Conservation (phyloP, 768 basidiomycete species). For the Phallus indusiatus region DNA sequence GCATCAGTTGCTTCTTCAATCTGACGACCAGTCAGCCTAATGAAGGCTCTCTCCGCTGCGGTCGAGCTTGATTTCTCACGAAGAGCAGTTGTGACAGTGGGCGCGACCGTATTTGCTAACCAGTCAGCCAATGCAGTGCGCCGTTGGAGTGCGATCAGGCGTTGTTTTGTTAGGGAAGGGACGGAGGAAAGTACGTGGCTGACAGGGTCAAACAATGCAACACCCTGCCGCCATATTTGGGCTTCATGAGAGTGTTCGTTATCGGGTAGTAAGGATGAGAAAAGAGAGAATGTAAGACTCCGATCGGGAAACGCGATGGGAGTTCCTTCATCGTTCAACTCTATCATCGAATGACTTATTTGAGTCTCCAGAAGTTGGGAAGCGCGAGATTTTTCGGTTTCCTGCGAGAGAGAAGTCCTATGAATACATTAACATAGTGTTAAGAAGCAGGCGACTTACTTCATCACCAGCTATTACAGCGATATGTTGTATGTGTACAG, state of each 20-base stretch:
- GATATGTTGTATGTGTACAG: constrained; percentile 19
- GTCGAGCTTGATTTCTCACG: constrained; percentile 35
- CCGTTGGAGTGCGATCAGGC: constrained; percentile 54
- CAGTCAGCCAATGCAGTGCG: constrained; percentile 76
- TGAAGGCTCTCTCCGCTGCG: constrained; percentile 52
- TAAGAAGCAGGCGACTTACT: constrained; percentile 9
- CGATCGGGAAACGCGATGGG: constrained; percentile 60
- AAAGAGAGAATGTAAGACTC: constrained; percentile 68
- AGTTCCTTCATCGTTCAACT: constrained; percentile 56
- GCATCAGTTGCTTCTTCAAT: constrained; percentile 70
- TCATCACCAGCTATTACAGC: constrained; percentile 17
- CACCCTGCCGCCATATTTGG: constrained; percentile 77
- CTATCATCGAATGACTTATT: constrained; percentile 60
- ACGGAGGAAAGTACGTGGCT: constrained; percentile 50
- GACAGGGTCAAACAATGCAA: constrained; percentile 81
- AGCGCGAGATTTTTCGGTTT: constrained; percentile 24
- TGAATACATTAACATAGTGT: not conserved
- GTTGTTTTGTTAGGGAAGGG: constrained; percentile 52
- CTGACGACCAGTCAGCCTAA: constrained; percentile 79
- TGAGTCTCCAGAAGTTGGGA: constrained; percentile 69
- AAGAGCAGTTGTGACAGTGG: constrained; percentile 56
- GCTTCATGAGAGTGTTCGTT: constrained; percentile 70
- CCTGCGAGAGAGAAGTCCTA: not conserved
- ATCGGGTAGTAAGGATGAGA: constrained; percentile 58
- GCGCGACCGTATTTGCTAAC: constrained; percentile 66